Evolutionary conservation across 352 stramenopile species (phyloP).

Genomic region (Phytophthora multivora): DNA sequence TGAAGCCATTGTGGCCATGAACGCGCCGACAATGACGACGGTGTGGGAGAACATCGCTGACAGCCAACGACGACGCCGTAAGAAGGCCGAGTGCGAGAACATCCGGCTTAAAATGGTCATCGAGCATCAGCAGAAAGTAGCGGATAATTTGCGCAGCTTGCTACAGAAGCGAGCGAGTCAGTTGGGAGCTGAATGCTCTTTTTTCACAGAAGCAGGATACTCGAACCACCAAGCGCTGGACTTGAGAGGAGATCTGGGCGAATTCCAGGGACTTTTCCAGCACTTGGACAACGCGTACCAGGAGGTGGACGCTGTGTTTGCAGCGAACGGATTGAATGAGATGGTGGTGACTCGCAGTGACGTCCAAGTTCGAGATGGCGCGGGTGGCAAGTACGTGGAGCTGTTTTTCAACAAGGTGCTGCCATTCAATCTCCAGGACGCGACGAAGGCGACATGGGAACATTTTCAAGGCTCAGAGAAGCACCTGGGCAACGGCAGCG

Average conservation of each 20-base stretch:
- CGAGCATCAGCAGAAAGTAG: conserved; percentile 34
- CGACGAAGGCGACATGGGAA: conserved; percentile 34
- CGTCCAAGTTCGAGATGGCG: conserved; percentile 32
- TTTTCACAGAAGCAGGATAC: conserved; percentile 15
- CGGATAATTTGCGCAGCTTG: conserved; percentile 13
- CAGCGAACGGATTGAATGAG: conserved; percentile 23
- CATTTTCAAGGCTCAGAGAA: conserved; percentile 38
- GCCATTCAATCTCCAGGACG: conserved; percentile 43
- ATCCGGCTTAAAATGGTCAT: conserved; percentile 43
- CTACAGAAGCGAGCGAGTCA: conserved; percentile 28
- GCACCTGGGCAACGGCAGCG: conserved; percentile 32
- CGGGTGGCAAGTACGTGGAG: conserved; percentile 34
- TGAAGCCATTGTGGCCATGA: conserved; percentile 10
- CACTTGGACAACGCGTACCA: conserved; percentile 29
- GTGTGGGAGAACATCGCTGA: conserved; percentile 32
- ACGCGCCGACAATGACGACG: conserved; percentile 13
- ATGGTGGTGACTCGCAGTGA: conserved; percentile 35
- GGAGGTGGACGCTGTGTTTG: conserved; percentile 32
- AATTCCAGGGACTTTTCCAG: conserved; percentile 32
- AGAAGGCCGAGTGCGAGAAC: conserved; percentile 45
- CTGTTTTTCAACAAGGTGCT: conserved; percentile 46
- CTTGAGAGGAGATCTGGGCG: conserved; percentile 20
- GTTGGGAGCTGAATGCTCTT: conserved; percentile 22
- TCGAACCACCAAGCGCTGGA: conserved; percentile 15
- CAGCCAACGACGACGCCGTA: conserved; percentile 34